Base-by-base conservation (phyloP, 2,329 filamentous ascomycete genomes). In the Teratosphaeria pseudoeucalypti region DNA sequence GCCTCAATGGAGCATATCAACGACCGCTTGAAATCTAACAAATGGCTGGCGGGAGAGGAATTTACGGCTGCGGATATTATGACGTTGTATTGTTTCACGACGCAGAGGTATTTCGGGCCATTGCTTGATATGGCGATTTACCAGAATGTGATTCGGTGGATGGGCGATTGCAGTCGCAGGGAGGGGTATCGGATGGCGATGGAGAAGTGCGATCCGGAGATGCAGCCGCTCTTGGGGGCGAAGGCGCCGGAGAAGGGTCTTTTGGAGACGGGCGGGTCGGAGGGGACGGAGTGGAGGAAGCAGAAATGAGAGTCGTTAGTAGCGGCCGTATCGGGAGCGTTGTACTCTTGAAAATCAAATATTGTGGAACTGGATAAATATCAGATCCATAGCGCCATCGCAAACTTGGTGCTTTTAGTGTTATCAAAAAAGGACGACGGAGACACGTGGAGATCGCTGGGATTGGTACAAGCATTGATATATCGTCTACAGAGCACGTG, bases 41-140 rank as follows among this genome's bases (percentile, higher is more conserved):
- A 74, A 7, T 88, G 79, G 76, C 72, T 89, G 26, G 84, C 81
- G 0, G 86, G 85, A 2, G 73, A 78, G 0, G 76, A 84, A 57
- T 82, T 89, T 59, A 87, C 83, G 0, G 83, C 77, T 1, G 86
- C 86, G 1, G 86, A 89, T 71, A 75, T 87, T 49, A 87, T 88
- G 83, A 74, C 73, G 3, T 76, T 85, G 0, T 86, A 81, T 66
- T 75, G 77, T 12, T 72, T 88, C 37, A 86, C 84, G 0, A 88
- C 84, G 1, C 79, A 83, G 77, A 75, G 85, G 39, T 49, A 63
- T 43, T 70, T 70, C 58, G 43, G 43, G n/a, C 43, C 43, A n/a
- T n/a, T 19, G 34, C n/a, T 64, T 6, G 67, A 70, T 61, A 39
- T 70, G 29, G 61, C 58, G 39, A 14, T 32, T 10, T 68, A 67